Evolutionary conservation across 495 filamentous ascomycete genomes (phyloP).

Genomic region (Penicillium verhagenii): DNA sequence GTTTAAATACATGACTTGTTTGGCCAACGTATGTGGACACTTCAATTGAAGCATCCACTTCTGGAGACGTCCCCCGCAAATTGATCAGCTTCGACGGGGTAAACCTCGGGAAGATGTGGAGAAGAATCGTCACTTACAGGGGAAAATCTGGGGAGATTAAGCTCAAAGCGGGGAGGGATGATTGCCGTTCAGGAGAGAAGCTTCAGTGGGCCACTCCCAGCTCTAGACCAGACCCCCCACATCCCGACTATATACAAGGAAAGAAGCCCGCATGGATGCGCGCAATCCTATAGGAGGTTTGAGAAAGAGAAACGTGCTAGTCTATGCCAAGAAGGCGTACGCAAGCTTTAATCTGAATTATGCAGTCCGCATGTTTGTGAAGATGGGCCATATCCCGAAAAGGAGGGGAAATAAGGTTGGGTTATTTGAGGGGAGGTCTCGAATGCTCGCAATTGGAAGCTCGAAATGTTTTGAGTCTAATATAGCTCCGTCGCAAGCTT

Average conservation of each 20-base stretch:
- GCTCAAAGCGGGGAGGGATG: neutral
- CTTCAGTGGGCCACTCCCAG: constrained; percentile 11
- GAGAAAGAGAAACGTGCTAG: neutral
- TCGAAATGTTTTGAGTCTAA: neutral
- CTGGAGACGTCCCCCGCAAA: neutral
- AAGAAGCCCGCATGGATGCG: neutral
- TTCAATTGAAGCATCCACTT: neutral
- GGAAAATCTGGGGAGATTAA: constrained; percentile 3
- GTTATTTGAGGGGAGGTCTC: neutral
- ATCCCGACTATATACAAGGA: constrained; percentile 9
- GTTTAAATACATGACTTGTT: neutral
- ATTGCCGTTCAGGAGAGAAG: neutral
- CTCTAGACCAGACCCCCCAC: constrained; percentile 2
- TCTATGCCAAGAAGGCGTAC: neutral
- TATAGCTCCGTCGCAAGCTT: too few species aligned
- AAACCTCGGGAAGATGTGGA: constrained; percentile 7
- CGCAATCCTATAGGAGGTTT: constrained; percentile 1
- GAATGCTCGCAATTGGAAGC: neutral
- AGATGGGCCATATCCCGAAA: constrained; percentile 8
- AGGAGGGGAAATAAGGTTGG: neutral
- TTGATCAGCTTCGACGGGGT: neutral
- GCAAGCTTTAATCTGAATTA: constrained; percentile 4
- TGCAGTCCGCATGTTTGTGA: neutral
- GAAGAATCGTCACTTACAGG: neutral
- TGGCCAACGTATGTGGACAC: neutral